Base-by-base conservation (phyloP, 768 basidiomycete species). In the Vararia minispora region DNA sequence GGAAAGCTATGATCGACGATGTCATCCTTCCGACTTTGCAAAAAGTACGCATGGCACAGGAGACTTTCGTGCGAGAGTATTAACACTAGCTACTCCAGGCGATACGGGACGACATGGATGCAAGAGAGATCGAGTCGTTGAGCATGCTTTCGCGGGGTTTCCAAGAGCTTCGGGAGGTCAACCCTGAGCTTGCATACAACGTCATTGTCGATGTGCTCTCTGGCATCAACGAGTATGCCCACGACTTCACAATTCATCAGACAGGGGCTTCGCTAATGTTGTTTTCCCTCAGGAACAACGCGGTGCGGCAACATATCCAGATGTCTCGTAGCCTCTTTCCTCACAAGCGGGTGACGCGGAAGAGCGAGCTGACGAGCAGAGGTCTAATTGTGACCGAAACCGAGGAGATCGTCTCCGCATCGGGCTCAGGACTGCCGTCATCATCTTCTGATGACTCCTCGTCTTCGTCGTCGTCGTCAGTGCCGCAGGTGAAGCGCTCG, bases 121-220 rank as follows among this genome's bases (percentile, higher is more conserved):
- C 88, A 26, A 69, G 75, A 33, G 85, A 91, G 49, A 81, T 90
- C 1, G 89, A 94, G 55, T 81, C 89, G 10, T 59, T 97, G 28
- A 84, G 81, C 59, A 86, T 88, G 77, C 71, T 99, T 17, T 74
- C 83, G 30, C 71, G 88, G 44, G 95, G 94, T 1, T 97, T 98
- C 57, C 61, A 74, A 26, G 90, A 94, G 52, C 67, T 99, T 14
- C 78, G 79, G 41, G 77, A 80, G 13, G 72, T 75, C 16, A 91
- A 92, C 51, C 74, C 94, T 0, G 77, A 81, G 41, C 67, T 95
- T 23, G 84, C 88, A 1, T 94, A 95, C 55, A 80, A 77, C 44
- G 64, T 94, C 32, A 73, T 98, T 28, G 75, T 92, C 39, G 92
- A 97, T 52, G 75, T 98, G 28, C 66, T 98, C 8, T 72, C 81